Conservation (phyloP, 257 asterid genomes). For the Striga asiatica region DNA sequence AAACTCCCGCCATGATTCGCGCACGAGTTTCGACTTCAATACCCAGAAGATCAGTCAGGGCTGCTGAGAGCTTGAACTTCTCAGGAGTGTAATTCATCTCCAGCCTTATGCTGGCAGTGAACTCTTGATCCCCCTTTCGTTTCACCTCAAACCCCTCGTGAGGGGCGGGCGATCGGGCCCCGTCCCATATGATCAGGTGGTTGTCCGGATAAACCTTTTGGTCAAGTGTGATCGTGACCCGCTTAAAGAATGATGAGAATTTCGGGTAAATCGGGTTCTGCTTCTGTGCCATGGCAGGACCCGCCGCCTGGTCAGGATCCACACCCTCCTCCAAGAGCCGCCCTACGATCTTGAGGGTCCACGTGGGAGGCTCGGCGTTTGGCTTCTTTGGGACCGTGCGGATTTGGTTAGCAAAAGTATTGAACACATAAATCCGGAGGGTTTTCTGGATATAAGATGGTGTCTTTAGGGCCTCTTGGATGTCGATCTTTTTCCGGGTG, state of each 20-base stretch:
- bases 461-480: constrained; percentile 78
- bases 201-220: constrained; percentile 83
- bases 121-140: constrained; percentile 92
- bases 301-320: constrained; percentile 90
- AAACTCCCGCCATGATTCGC: constrained; percentile 75
- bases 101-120: constrained; percentile 60
- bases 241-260: constrained; percentile 81
- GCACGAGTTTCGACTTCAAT: constrained; percentile 91
- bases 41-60: constrained; percentile 75
- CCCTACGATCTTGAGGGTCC: constrained; percentile 95
- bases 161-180: constrained; percentile 76
- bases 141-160: constrained; percentile 98
- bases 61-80: constrained; percentile 70
- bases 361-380: constrained; percentile 76
- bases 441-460: constrained; percentile 78
- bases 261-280: constrained; percentile 62
- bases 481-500: constrained; percentile 83
- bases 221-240: constrained; percentile 80
- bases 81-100: constrained; percentile 91
- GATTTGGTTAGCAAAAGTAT: constrained; percentile 78
- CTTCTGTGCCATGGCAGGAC: constrained; percentile 70
- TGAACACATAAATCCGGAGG: constrained; percentile 78
- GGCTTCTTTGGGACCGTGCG: constrained; percentile 77
- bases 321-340: constrained; percentile 87
- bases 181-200: constrained; percentile 87